A percentile compares a stretch with the other conserved stretches of the same genome.
These are phyloP conservation scores for Sanghuangporus weigelae DNA, from an alignment of 1,284 basidiomycete species.

Conservation along the genomic window DNA sequence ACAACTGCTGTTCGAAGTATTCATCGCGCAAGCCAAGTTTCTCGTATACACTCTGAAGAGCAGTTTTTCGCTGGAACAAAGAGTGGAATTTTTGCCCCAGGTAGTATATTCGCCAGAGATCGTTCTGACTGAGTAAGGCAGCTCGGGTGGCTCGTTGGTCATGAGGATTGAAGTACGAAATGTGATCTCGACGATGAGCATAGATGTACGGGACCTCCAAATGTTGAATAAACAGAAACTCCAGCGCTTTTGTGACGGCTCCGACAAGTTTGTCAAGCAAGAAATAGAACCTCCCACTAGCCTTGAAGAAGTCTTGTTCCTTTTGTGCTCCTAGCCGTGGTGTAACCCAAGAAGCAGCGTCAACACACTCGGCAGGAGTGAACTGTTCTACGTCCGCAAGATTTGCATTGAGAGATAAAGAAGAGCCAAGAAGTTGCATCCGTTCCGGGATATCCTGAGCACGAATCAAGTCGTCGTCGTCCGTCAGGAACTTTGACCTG, in stretches of 20 bases:
- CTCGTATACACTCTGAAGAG: constrained; percentile 60
- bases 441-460: constrained; percentile 92
- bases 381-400: constrained; percentile 65
- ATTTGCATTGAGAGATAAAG: constrained; percentile 64
- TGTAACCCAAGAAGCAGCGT: constrained; percentile 87
- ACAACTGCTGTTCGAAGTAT: constrained; percentile 68
- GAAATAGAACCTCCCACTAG: constrained; percentile 50
- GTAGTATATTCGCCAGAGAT: constrained; percentile 84
- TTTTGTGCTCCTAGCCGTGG: constrained; percentile 79
- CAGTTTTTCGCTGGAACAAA: constrained; percentile 66
- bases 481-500: constrained; percentile 84
- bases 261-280: constrained; percentile 70
- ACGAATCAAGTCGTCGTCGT: constrained; percentile 92
- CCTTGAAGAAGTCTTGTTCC: constrained; percentile 68
- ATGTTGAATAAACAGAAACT: constrained; percentile 82
- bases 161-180: constrained; percentile 68
- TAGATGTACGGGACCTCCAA: constrained; percentile 95
- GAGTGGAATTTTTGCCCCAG: constrained; percentile 87
- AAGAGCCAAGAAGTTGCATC: constrained; percentile 91
- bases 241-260: constrained; percentile 78
- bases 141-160: constrained; percentile 44
- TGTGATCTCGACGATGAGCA: constrained; percentile 89
- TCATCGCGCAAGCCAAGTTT: constrained; percentile 60
- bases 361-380: constrained; percentile 66
- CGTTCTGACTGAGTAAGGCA: constrained; percentile 71